Conservation (phyloP, 2,329 filamentous ascomycete species). For the Microthyrium microscopicum region DNA sequence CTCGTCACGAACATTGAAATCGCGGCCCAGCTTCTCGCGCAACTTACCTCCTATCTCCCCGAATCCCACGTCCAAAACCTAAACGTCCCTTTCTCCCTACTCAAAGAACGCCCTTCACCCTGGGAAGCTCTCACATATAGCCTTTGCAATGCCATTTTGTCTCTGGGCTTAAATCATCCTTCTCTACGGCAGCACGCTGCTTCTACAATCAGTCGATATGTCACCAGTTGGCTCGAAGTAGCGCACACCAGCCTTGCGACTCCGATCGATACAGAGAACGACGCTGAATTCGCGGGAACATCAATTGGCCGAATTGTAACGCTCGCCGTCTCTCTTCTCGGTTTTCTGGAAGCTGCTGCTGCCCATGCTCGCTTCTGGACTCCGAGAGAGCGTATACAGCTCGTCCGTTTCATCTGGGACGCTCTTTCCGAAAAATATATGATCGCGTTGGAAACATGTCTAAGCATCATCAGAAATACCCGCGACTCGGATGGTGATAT, state of each 20-base stretch:
- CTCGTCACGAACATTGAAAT: constrained; percentile 52
- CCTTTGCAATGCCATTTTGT: constrained; percentile 66
- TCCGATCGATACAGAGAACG: constrained; percentile 38
- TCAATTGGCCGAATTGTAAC: constrained; percentile 46
- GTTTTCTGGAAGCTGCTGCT: constrained; percentile 72
- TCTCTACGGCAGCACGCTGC: constrained; percentile 50
- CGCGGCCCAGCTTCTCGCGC: constrained; percentile 61
- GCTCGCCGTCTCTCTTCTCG: constrained; percentile 70
- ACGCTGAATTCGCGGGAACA: constrained; percentile 30
- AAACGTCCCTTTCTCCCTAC: constrained; percentile 51
- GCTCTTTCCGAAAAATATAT: constrained; percentile 75
- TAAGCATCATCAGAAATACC: constrained; percentile 77
- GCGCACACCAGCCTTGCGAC: constrained; percentile 39
- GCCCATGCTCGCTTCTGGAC: constrained; percentile 69
- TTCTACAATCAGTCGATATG: constrained; percentile 52
- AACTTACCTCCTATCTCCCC: constrained; percentile 69
- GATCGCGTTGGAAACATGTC: constrained; percentile 70
- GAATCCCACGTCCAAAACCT: constrained; percentile 71
- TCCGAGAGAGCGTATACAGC: constrained; percentile 50
- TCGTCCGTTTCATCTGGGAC: constrained; percentile 55
- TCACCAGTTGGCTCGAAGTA: constrained; percentile 51
- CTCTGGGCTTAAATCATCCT: constrained; percentile 57
- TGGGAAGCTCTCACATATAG: constrained; percentile 71
- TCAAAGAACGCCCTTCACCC: constrained; percentile 65
- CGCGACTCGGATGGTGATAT: constrained; percentile 46